phyloP scores from a whole-genome alignment of 169 alveolate genomes.

The Plasmodium cynomolgi region DNA sequence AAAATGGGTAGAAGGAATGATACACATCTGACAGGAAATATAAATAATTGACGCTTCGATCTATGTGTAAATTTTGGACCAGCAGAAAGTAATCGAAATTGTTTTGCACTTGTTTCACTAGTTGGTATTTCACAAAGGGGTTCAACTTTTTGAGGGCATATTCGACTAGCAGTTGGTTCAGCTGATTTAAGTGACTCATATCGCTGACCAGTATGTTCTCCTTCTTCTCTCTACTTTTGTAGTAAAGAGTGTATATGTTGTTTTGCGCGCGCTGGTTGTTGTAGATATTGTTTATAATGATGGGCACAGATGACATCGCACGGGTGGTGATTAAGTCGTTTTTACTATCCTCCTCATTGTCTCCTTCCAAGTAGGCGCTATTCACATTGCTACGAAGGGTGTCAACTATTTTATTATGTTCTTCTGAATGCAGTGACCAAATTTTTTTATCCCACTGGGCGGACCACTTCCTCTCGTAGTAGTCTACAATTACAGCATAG shows the following conservation, averaged over 20 bases:
- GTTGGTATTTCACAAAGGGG: slow-evolving; percentile 13
- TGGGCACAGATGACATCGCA: not conserved
- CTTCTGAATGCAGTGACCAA: not conserved
- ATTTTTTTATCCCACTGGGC: not conserved
- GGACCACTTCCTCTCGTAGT: not conserved
- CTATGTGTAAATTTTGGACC: slow-evolving; percentile 61
- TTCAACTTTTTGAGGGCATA: slow-evolving; percentile 26
- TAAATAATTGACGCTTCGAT: slow-evolving; percentile 43
- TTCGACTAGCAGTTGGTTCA: slow-evolving; percentile 30
- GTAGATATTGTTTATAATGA: slow-evolving; percentile 29
- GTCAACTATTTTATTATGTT: not conserved
- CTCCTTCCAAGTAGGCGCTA: not conserved
- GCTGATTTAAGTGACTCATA: not conserved
- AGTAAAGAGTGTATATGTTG: slow-evolving; percentile 35
- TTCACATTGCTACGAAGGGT: not conserved
- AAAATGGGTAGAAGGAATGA: slow-evolving; percentile 49
- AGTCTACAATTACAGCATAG: not conserved
- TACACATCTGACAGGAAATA: slow-evolving; percentile 38
- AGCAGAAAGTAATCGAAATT: slow-evolving; percentile 38
- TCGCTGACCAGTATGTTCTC: slow-evolving; percentile 18
- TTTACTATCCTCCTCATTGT: not conserved
- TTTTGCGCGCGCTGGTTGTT: slow-evolving; percentile 31
- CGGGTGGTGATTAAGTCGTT: not conserved
- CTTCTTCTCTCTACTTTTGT: slow-evolving; percentile 54
- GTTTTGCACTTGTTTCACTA: slow-evolving; percentile 23